Conservation (phyloP, 2,329 filamentous ascomycete species). For the Aspergillus glaucus region DNA sequence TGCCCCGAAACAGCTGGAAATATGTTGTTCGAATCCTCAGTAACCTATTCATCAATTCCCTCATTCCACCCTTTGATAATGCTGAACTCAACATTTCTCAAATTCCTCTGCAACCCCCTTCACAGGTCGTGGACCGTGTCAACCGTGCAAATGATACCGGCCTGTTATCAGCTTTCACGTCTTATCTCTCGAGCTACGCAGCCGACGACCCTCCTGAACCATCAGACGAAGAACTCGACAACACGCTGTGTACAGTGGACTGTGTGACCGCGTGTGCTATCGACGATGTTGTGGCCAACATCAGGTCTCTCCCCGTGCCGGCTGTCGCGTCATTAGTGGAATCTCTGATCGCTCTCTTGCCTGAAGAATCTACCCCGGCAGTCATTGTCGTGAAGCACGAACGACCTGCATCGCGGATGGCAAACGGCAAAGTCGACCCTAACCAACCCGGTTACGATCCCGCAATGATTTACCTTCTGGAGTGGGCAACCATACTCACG, state of each 20-base stretch:
- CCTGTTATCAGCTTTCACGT: conserved; percentile 88
- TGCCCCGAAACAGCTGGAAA: conserved; percentile 54
- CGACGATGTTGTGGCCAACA: conserved; percentile 72
- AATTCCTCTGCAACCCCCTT: conserved; percentile 85
- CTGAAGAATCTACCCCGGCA: conserved; percentile 71
- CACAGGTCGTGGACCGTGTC: conserved; percentile 85
- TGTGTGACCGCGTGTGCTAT: conserved; percentile 88
- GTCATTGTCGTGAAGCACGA: conserved; percentile 92
- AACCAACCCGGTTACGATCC: conserved; percentile 71
- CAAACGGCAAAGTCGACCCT: conserved; percentile 52
- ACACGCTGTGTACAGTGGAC: conserved; percentile 88
- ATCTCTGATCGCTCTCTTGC: conserved; percentile 73
- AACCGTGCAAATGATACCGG: conserved; percentile 72
- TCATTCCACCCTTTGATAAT: conserved; percentile 77
- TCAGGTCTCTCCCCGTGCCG: conserved; percentile 60
- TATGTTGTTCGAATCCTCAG: conserved; percentile 86
- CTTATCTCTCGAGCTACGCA: conserved; percentile 97
- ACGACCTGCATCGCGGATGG: conserved; percentile 56
- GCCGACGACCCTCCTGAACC: conserved; percentile 96
- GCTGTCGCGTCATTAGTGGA: conserved; percentile 60
- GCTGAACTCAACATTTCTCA: conserved; percentile 64
- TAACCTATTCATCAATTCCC: conserved; percentile 91
- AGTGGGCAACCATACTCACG: conserved; percentile 77
- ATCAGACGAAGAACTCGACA: conserved; percentile 93
- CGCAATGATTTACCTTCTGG: conserved; percentile 79